Evolutionary conservation across 208 protist species (phyloP).

Genomic region (Wallacemonas sp.): DNA sequence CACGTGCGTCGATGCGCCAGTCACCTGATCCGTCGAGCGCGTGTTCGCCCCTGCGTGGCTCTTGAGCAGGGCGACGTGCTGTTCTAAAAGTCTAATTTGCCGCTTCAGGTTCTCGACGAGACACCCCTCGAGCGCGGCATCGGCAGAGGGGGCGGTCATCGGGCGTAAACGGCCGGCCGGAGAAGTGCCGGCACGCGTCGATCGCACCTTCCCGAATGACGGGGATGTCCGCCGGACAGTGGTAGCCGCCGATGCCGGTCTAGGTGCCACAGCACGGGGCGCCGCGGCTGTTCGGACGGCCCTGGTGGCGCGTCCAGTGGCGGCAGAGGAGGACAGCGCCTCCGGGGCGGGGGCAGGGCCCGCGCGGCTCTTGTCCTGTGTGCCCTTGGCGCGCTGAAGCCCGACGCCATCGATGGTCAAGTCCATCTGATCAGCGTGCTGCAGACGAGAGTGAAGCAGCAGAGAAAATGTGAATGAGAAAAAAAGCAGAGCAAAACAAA

Average conservation of each 20-base stretch:
- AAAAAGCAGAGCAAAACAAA: neutral
- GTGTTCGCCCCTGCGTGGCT: neutral
- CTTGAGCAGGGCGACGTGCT: constrained; percentile 45
- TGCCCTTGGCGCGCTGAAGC: neutral
- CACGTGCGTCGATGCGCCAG: neutral
- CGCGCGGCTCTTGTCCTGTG: neutral
- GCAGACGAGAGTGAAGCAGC: neutral
- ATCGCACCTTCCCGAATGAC: neutral
- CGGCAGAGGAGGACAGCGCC: neutral
- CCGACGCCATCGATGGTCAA: neutral
- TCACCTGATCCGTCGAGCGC: neutral
- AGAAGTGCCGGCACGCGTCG: neutral
- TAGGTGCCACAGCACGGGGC: neutral
- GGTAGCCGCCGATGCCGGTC: too few species aligned
- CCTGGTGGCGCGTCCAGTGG: neutral
- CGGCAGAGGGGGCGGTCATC: neutral
- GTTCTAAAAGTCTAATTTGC: constrained; percentile 64
- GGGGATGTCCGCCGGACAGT: neutral
- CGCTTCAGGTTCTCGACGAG: constrained; percentile 73
- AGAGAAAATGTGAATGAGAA: constrained; percentile 5
- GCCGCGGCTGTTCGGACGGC: neutral
- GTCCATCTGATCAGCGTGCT: neutral
- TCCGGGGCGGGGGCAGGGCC: neutral
- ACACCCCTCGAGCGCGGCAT: constrained; percentile 31
- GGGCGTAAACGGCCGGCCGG: too few species aligned